phyloP scores from a whole-genome alignment of 2,329 filamentous ascomycete genomes.

The Nothophaeocryptopus gaeumannii region DNA sequence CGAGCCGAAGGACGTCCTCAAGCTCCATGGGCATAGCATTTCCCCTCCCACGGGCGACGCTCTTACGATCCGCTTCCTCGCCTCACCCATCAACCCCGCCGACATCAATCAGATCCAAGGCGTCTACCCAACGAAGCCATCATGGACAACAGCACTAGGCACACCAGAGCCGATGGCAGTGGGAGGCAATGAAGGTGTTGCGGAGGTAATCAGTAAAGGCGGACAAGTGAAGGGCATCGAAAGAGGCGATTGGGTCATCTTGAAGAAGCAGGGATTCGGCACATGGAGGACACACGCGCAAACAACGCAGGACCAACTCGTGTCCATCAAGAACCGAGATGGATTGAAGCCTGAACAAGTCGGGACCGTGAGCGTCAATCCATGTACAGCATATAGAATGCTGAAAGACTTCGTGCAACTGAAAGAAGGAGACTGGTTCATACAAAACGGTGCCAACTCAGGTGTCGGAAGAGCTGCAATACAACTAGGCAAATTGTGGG shows the following conservation, averaged over 20 bases:
- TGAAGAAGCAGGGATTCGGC: slow-evolving; percentile 76
- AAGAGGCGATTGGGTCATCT: slow-evolving; percentile 91
- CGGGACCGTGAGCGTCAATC: slow-evolving; percentile 87
- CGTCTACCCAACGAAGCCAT: slow-evolving; percentile 83
- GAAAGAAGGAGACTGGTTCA: slow-evolving; percentile 81
- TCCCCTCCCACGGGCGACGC: slow-evolving; percentile 67
- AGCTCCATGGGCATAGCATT: slow-evolving; percentile 72
- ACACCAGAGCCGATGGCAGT: slow-evolving; percentile 74
- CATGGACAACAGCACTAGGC: slow-evolving; percentile 72
- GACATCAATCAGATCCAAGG: slow-evolving; percentile 98
- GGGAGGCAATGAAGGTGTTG: slow-evolving; percentile 88
- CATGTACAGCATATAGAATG: slow-evolving; percentile 92
- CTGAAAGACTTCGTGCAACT: slow-evolving; percentile 71
- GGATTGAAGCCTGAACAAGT: slow-evolving; percentile 74
- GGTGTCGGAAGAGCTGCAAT: slow-evolving; percentile 90
- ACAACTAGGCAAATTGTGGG: slow-evolving; percentile 82
- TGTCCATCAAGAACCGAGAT: slow-evolving; percentile 67
- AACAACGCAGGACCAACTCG: slow-evolving; percentile 56
- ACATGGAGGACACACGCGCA: slow-evolving; percentile 94
- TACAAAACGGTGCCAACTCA: slow-evolving; percentile 95
- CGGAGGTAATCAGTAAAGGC: slow-evolving; percentile 76
- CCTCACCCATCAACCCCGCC: slow-evolving; percentile 90
- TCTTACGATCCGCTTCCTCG: slow-evolving; percentile 81
- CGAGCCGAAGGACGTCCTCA: slow-evolving; percentile 68
- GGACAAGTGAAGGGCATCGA: slow-evolving; percentile 59